A percentile compares a stretch with the other conserved stretches of the same genome.
phyloP scores from a whole-genome alignment of 805 yeast species.

The Nakazawaea holstii region DNA sequence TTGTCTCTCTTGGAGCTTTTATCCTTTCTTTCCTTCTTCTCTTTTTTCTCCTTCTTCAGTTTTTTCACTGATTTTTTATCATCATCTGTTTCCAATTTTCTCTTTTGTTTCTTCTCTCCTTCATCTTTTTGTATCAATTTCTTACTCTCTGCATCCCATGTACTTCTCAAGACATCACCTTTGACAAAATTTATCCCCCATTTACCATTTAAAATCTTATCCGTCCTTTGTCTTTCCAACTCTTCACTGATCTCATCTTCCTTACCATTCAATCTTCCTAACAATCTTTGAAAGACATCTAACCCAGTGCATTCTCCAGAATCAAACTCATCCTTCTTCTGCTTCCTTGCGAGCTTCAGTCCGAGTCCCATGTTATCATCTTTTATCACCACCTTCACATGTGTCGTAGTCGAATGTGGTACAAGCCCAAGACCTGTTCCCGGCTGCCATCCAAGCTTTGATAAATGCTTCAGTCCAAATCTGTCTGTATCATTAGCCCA shows the following conservation, averaged over 20 bases:
- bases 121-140: constrained; percentile 23
- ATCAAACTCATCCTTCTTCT: constrained; percentile 60
- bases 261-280: constrained; percentile 86
- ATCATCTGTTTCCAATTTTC: constrained; percentile 21
- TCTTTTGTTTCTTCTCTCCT: constrained; percentile 21
- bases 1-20: constrained; percentile 4
- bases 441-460: constrained; percentile 86
- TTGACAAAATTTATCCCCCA: constrained; percentile 85
- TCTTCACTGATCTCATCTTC: constrained; percentile 61
- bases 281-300: constrained; percentile 86
- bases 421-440: constrained; percentile 83
- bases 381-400: constrained; percentile 77
- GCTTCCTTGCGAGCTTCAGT: constrained; percentile 52
- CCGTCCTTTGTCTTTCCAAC: constrained; percentile 62
- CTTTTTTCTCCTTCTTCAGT: constrained; percentile 19
- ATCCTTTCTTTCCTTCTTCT: constrained; percentile 13
- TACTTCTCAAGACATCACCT: constrained; percentile 79
- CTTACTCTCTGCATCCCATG: constrained; percentile 65
- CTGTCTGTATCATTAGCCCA: constrained; percentile 86
- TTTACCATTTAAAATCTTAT: constrained; percentile 71
- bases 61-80: constrained; percentile 17
- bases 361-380: constrained; percentile 87
- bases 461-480: constrained; percentile 84
- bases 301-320: constrained; percentile 85
- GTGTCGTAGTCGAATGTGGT: constrained; percentile 64